phyloP scores from a whole-genome alignment of 2,329 filamentous ascomycete species.

The Incumbomyces delicatus region DNA sequence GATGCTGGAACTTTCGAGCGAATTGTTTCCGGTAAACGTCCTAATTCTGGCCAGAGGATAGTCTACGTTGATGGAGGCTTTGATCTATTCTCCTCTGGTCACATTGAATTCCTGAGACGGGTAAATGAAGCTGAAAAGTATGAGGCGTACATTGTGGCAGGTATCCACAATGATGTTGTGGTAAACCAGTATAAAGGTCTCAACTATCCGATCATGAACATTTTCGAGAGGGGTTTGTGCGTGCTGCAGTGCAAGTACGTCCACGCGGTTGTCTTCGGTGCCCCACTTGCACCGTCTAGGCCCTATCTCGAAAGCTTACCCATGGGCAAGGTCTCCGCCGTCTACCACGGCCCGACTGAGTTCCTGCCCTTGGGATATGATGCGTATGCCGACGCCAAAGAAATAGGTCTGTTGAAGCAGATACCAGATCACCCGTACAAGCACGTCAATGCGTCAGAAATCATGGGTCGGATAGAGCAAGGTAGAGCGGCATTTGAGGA shows the following conservation, averaged over 20 bases:
- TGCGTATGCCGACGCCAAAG: conserved; percentile 70
- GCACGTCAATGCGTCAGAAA: conserved; percentile 82
- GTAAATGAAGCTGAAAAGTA: conserved; percentile 59
- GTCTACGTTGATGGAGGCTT: conserved; percentile 96
- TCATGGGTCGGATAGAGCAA: conserved; percentile 81
- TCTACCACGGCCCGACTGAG: conserved; percentile 93
- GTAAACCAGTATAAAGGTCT: conserved; percentile 96
- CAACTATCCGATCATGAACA: conserved; percentile 99
- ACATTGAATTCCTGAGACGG: conserved; percentile 83
- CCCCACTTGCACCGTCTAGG: conserved; percentile 76
- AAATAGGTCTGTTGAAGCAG: conserved; percentile 73
- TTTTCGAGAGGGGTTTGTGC: conserved; percentile 89
- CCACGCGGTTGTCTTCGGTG: conserved; percentile 76
- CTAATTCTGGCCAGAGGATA: conserved; percentile 68
- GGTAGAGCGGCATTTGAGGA: conserved; percentile 84
- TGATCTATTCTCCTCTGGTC: conserved; percentile 90
- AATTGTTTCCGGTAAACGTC: conserved; percentile 61
- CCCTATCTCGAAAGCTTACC: conserved; percentile 68
- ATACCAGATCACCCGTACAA: conserved; percentile 69
- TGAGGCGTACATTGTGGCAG: conserved; percentile 74
- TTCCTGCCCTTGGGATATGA: conserved; percentile 74
- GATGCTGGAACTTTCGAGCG: conserved; percentile 57
- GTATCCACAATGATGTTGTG: conserved; percentile 86
- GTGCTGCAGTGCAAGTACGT: conserved; percentile 95
- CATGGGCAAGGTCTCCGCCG: conserved; percentile 61